Conservation (phyloP, 176 grass and related monocot species). For the Otatea glauca region DNA sequence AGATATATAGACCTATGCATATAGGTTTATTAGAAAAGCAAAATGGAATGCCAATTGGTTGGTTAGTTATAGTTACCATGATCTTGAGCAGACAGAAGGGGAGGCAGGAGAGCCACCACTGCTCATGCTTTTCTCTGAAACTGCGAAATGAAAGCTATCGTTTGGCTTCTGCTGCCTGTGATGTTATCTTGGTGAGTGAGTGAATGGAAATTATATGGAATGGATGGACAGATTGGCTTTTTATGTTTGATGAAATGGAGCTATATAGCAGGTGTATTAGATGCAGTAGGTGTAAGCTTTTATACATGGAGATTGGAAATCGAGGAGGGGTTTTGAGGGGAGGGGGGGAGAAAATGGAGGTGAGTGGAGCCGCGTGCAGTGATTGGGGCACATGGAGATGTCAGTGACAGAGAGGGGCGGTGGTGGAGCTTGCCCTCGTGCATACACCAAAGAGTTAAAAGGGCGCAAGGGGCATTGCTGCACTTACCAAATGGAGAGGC, state of each 20-base stretch:
- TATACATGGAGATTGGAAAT: slow-evolving; percentile 29
- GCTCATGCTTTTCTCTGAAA: slow-evolving; percentile 48
- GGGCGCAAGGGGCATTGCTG: background rate
- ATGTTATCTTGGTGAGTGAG: slow-evolving; percentile 8
- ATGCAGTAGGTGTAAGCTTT: slow-evolving; percentile 34
- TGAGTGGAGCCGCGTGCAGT: slow-evolving; percentile 46
- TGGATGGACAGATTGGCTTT: background rate
- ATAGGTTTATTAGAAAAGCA: background rate
- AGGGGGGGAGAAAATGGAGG: background rate
- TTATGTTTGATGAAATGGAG: background rate
- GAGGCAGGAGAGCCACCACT: slow-evolving; percentile 43
- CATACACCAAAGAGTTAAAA: background rate
- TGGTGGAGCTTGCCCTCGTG: slow-evolving; percentile 26
- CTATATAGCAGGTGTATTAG: slow-evolving; percentile 7
- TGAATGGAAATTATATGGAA: background rate
- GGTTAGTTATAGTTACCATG: slow-evolving; percentile 36
- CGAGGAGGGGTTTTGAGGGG: slow-evolving; percentile 27
- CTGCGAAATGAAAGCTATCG: background rate
- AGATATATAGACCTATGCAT: background rate
- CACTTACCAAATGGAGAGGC: background rate
- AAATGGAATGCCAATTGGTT: background rate
- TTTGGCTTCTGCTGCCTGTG: background rate
- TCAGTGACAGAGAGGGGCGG: slow-evolving; percentile 48
- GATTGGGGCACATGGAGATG: slow-evolving; percentile 58
- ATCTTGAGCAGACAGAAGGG: slow-evolving; percentile 61